phyloP scores from a whole-genome alignment of 371 early-diverging fungal species.

The Dichotomocladium elegans region DNA sequence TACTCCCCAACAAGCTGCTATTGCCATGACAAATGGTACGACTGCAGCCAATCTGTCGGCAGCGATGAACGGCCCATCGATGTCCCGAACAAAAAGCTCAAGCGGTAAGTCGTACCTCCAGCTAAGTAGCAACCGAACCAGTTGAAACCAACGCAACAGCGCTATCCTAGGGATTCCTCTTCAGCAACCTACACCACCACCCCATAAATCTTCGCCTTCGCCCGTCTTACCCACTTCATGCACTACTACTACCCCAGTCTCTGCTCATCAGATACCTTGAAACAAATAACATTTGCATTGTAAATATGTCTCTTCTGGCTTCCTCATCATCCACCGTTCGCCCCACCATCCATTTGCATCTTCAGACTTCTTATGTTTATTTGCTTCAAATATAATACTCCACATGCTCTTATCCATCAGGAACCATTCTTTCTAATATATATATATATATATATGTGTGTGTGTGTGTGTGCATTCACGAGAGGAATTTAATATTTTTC shows the following conservation, averaged over 20 bases:
- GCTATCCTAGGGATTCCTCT: not conserved
- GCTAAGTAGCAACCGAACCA: not conserved
- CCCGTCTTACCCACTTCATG: too few species aligned
- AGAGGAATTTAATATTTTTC: slow-evolving; percentile 15
- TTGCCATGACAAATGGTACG: slow-evolving; percentile 42
- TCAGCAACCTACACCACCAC: slow-evolving; percentile 8
- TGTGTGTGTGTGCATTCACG: too few species aligned
- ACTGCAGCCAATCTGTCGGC: slow-evolving; percentile 39
- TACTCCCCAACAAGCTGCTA: slow-evolving; percentile 39
- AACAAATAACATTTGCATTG: too few species aligned
- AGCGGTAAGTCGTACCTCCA: not conserved
- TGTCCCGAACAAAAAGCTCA: not conserved
- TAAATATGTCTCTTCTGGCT: not conserved
- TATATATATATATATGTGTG: too few species aligned
- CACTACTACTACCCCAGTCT: too few species aligned
- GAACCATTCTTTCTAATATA: too few species aligned
- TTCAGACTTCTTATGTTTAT: too few species aligned
- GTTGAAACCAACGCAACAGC: not conserved
- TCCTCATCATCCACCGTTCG: not conserved
- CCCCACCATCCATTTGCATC: too few species aligned
- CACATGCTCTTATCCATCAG: too few species aligned
- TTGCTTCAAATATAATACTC: too few species aligned
- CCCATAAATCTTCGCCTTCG: slow-evolving; percentile 3
- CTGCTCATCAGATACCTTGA: not conserved
- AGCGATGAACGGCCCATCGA: slow-evolving; percentile 21